Percentiles rank a stretch among this genome's conserved stretches.
Conservation (phyloP, 257 asterid species). For the Salvia rosmarinus region DNA sequence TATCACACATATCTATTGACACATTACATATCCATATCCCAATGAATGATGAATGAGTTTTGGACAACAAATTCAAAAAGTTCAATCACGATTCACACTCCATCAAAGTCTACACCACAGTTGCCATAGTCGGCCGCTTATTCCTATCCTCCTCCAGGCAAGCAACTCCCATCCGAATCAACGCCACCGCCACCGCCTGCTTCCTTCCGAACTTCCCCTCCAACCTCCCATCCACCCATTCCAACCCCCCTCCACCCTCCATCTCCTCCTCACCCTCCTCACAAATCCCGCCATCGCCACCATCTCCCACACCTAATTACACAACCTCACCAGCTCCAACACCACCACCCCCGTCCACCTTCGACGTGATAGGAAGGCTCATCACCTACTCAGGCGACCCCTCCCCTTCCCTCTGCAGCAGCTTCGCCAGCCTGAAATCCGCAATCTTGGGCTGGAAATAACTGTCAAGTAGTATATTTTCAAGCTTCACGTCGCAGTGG, state of each 20-base stretch:
- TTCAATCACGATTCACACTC: slow-evolving; percentile 42
- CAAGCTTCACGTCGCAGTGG: slow-evolving; percentile 71
- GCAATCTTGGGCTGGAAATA: slow-evolving; percentile 58
- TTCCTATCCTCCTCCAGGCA: slow-evolving; percentile 71
- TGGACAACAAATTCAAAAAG: background rate
- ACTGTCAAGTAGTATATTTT: slow-evolving; percentile 58
- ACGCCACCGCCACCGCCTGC: slow-evolving; percentile 41
- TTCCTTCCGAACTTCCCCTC: slow-evolving; percentile 51
- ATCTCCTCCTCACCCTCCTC: slow-evolving; percentile 28
- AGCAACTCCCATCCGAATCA: slow-evolving; percentile 50
- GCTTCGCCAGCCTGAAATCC: slow-evolving; percentile 65
- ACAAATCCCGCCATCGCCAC: slow-evolving; percentile 43
- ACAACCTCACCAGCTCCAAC: slow-evolving; percentile 56
- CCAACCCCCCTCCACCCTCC: slow-evolving; percentile 24
- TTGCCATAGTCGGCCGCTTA: slow-evolving; percentile 69
- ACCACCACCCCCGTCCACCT: slow-evolving; percentile 66
- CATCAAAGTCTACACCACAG: slow-evolving; percentile 58
- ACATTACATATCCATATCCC: too few relatives aligned
- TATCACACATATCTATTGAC: too few relatives aligned
- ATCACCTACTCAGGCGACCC: slow-evolving; percentile 64
- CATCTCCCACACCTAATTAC: slow-evolving; percentile 52
- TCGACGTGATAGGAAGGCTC: slow-evolving; percentile 54
- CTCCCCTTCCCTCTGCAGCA: slow-evolving; percentile 54
- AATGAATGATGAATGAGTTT: too few relatives aligned
- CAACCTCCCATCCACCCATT: slow-evolving; percentile 66